A percentile compares a stretch with the other conserved stretches of the same genome.
These are phyloP conservation scores for Parafenestella ontariensis DNA, from an alignment of 2,329 filamentous ascomycete genomes.

Conservation along the genomic window DNA sequence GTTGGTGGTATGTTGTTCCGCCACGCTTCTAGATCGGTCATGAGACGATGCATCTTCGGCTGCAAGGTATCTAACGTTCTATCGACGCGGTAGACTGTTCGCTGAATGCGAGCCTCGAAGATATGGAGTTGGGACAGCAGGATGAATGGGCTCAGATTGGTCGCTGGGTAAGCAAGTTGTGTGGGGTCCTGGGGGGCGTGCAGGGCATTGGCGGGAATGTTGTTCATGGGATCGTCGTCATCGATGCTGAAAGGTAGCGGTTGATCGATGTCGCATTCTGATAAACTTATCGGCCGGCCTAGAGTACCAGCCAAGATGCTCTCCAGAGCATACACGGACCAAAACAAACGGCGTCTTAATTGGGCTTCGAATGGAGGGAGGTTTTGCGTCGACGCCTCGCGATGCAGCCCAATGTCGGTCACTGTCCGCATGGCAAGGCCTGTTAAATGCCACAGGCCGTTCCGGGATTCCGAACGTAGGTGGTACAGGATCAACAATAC, in stretches of 20 bases:
- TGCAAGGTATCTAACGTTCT: slow-evolving; percentile 53
- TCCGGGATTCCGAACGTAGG: slow-evolving; percentile 58
- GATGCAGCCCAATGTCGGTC: slow-evolving; percentile 61
- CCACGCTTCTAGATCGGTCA: slow-evolving; percentile 58
- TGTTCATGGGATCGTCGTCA: slow-evolving; percentile 44
- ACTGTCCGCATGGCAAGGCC: slow-evolving; percentile 62
- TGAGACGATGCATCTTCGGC: slow-evolving; percentile 57
- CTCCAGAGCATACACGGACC: slow-evolving; percentile 61
- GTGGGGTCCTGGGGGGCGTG: background rate
- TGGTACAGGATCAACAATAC: slow-evolving; percentile 60
- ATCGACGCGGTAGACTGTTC: slow-evolving; percentile 61
- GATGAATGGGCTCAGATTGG: slow-evolving; percentile 14
- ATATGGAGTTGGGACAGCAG: slow-evolving; percentile 55
- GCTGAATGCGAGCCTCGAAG: slow-evolving; percentile 59
- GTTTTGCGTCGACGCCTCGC: slow-evolving; percentile 54
- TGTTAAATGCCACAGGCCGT: slow-evolving; percentile 63
- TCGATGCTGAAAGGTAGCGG: slow-evolving; percentile 56
- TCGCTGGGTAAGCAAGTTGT: slow-evolving; percentile 2
- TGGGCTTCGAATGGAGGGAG: slow-evolving; percentile 54
- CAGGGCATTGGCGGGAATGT: background rate
- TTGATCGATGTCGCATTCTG: slow-evolving; percentile 61
- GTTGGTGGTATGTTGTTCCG: slow-evolving; percentile 48
- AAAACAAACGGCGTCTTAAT: slow-evolving; percentile 58
- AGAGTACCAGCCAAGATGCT: slow-evolving; percentile 59
- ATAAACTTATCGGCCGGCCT: slow-evolving; percentile 59